phyloP scores from a whole-genome alignment of 441 rosid species.

The Populus hybrid region DNA sequence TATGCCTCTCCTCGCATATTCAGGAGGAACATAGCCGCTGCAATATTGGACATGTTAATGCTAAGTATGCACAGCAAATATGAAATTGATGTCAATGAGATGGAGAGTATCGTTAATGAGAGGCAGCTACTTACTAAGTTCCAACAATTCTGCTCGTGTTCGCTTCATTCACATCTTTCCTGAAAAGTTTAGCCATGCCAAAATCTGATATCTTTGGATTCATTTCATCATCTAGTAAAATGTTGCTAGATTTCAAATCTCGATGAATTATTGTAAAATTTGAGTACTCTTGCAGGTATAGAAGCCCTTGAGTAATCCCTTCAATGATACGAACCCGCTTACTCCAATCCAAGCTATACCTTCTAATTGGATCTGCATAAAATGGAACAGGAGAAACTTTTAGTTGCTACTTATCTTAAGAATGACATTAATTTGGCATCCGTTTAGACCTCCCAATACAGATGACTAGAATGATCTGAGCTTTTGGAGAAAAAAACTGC shows the following conservation, averaged over 20 bases:
- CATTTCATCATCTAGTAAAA: slow-evolving; percentile 26
- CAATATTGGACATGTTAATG: too few species aligned
- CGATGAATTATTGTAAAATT: slow-evolving; percentile 32
- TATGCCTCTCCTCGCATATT: slow-evolving; percentile 19
- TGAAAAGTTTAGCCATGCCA: slow-evolving; percentile 30
- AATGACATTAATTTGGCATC: background rate
- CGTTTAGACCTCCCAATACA: background rate
- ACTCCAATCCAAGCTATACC: slow-evolving; percentile 23
- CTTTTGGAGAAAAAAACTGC: background rate
- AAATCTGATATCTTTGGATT: slow-evolving; percentile 33
- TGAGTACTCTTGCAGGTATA: slow-evolving; percentile 41
- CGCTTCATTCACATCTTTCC: slow-evolving; percentile 22
- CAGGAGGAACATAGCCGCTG: slow-evolving; percentile 7
- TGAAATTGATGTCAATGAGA: background rate
- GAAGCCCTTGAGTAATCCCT: slow-evolving; percentile 33
- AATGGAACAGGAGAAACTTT: background rate
- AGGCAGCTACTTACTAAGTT: slow-evolving; percentile 28
- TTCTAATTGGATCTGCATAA: slow-evolving; percentile 19
- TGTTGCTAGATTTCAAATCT: slow-evolving; percentile 36
- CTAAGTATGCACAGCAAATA: background rate
- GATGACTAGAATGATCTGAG: background rate
- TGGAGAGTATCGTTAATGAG: background rate
- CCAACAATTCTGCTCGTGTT: slow-evolving; percentile 31
- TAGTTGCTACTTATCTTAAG: background rate
- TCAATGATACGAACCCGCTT: slow-evolving; percentile 29